phyloP scores from a whole-genome alignment of 371 early-diverging fungal species.

The Syncephalastrum monosporum region DNA sequence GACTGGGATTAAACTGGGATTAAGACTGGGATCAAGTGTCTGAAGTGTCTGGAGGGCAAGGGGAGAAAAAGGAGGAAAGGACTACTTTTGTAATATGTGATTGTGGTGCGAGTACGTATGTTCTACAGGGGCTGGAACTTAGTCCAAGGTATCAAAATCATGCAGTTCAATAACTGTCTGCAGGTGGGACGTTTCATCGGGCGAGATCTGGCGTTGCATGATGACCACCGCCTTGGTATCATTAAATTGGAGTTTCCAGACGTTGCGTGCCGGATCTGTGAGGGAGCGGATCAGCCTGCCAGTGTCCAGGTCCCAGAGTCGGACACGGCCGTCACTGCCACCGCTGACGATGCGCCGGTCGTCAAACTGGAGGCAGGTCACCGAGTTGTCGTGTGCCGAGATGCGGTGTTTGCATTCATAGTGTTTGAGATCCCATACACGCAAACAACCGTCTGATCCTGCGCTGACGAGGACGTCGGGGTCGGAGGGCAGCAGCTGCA shows the following conservation, averaged over 20 bases:
- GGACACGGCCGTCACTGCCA: constrained; percentile 82
- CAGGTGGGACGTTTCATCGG: constrained; percentile 20
- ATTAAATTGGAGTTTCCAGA: constrained; percentile 60
- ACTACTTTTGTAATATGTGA: no score
- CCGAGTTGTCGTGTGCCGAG: constrained; percentile 78
- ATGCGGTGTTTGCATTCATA: constrained; percentile 64
- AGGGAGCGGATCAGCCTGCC: constrained; percentile 70
- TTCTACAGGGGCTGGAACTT: not conserved
- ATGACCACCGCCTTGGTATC: constrained; percentile 59
- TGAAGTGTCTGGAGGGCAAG: no score
- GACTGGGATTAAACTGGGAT: no score
- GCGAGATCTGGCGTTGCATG: constrained; percentile 41
- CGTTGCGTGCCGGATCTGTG: constrained; percentile 52
- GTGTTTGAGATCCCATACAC: constrained; percentile 80
- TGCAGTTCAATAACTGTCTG: constrained; percentile 44
- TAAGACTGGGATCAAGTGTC: no score
- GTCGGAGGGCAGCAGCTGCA: constrained; percentile 64
- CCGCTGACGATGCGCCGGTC: constrained; percentile 75
- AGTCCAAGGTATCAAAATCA: constrained; percentile 30
- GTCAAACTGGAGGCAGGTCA: constrained; percentile 84
- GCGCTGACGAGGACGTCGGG: constrained; percentile 68
- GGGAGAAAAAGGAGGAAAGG: no score
- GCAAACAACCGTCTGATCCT: constrained; percentile 81
- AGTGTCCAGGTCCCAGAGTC: constrained; percentile 75
- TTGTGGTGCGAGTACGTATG: no score